Conservation (phyloP, 1,139 yeast species). For the Yamadazyma atmosphaerica region DNA sequence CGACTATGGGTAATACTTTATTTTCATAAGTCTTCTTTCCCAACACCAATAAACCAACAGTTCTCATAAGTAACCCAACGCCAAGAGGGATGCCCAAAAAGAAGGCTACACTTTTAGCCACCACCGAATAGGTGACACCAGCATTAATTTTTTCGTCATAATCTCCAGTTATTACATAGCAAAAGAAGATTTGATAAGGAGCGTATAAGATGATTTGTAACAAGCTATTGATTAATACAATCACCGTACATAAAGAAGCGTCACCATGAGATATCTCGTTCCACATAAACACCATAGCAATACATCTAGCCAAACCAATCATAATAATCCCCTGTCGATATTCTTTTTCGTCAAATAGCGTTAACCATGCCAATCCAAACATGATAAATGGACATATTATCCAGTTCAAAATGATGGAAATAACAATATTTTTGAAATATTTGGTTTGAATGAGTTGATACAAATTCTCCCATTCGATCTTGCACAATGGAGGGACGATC, state of each 20-base stretch:
- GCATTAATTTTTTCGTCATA: constrained; percentile 10
- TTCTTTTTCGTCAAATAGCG: constrained; percentile 48
- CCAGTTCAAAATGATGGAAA: constrained; percentile 54
- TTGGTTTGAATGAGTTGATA: constrained; percentile 17
- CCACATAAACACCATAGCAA: constrained; percentile 69
- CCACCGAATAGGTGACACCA: constrained; percentile 34
- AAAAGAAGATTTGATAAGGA: constrained; percentile 51
- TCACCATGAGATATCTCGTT: constrained; percentile 58
- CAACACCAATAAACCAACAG: constrained; percentile 22
- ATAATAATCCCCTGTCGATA: constrained; percentile 55
- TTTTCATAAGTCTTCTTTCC: constrained; percentile 31
- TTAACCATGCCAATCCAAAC: constrained; percentile 60
- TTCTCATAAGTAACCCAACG: constrained; percentile 45
- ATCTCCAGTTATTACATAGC: constrained; percentile 38
- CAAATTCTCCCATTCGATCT: constrained; percentile 49
- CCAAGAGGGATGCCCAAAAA: constrained; percentile 58
- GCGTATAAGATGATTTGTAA: constrained; percentile 57
- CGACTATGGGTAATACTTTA: constrained; percentile 36
- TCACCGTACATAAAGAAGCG: constrained; percentile 49
- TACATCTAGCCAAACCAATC: constrained; percentile 63
- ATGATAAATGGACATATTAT: constrained; percentile 56
- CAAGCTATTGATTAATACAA: constrained; percentile 53
- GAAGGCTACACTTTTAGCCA: constrained; percentile 52
- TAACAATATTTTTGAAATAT: constrained; percentile 24
- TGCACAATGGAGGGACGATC: constrained; percentile 62